Evolutionary conservation across 331 rosid genomes (phyloP).

Genomic region (Malus hybrid): DNA sequence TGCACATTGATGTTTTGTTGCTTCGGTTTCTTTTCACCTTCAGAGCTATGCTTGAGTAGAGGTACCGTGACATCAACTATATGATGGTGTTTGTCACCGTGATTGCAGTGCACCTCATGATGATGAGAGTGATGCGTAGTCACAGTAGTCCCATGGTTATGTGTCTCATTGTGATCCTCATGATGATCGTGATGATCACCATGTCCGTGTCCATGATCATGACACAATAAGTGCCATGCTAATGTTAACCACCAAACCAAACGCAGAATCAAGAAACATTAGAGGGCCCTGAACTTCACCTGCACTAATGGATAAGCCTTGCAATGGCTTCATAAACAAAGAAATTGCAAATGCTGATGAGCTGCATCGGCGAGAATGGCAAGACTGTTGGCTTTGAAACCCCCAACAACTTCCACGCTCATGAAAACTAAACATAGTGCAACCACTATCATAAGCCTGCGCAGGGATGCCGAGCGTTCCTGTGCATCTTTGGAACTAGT

Average conservation of each 20-base stretch:
- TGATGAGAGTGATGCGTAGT: slow-evolving; percentile 25
- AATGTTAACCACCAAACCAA: slow-evolving; percentile 47
- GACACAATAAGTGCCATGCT: slow-evolving; percentile 52
- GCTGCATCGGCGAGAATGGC: too few species aligned
- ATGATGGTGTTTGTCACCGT: not conserved
- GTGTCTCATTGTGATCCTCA: slow-evolving; percentile 4
- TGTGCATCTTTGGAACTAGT: slow-evolving; percentile 35
- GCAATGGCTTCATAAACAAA: slow-evolving; percentile 51
- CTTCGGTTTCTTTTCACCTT: slow-evolving; percentile 12
- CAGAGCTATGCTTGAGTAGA: slow-evolving; percentile 23
- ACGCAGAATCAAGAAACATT: slow-evolving; percentile 50
- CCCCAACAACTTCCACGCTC: slow-evolving; percentile 26
- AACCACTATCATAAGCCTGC: slow-evolving; percentile 40
- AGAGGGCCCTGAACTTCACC: slow-evolving; percentile 51
- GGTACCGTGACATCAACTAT: not conserved
- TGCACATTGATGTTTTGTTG: slow-evolving; percentile 36
- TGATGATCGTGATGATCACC: slow-evolving; percentile 8
- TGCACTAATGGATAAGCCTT: slow-evolving; percentile 27
- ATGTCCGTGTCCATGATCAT: slow-evolving; percentile 26
- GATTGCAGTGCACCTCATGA: slow-evolving; percentile 1
- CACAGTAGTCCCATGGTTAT: slow-evolving; percentile 25
- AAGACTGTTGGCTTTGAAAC: too few species aligned
- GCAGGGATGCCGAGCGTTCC: slow-evolving; percentile 44
- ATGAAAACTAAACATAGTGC: slow-evolving; percentile 39
- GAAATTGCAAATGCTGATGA: too few species aligned